Conservation (phyloP, 495 filamentous ascomycete genomes). For the Stereocaulon alpinum region DNA sequence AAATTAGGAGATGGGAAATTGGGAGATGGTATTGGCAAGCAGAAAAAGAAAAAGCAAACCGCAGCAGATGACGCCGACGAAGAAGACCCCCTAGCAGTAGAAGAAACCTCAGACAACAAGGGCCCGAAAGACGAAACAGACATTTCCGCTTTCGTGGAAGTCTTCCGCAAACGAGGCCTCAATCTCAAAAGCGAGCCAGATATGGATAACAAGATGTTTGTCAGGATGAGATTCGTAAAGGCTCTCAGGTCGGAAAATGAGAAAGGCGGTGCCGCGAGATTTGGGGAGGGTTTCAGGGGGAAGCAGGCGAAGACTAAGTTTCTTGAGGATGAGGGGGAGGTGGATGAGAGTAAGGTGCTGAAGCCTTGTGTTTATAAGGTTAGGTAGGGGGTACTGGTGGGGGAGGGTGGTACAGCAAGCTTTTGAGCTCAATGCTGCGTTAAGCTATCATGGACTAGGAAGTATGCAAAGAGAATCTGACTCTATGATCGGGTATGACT, state of each 20-base stretch:
- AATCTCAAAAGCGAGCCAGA: constrained; percentile 58
- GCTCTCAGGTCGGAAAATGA: constrained; percentile 50
- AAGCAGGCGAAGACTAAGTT: constrained; percentile 45
- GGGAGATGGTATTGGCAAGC: constrained; percentile 36
- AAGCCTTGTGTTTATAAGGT: constrained; percentile 98
- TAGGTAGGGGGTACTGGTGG: constrained; percentile 38
- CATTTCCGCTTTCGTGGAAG: constrained; percentile 79
- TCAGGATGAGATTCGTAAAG: constrained; percentile 89
- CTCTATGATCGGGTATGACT: not conserved
- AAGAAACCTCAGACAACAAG: constrained; percentile 35
- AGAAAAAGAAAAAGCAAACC: constrained; percentile 26
- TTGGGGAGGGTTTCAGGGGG: constrained; percentile 26
- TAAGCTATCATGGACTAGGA: too few species aligned
- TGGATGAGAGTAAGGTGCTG: constrained; percentile 49
- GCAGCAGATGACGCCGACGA: constrained; percentile 29
- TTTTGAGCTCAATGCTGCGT: too few species aligned
- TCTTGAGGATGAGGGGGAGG: constrained; percentile 41
- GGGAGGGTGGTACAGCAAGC: too few species aligned
- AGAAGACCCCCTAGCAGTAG: constrained; percentile 24
- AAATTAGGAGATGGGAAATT: constrained; percentile 24
- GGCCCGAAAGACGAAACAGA: constrained; percentile 54
- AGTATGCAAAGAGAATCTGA: not conserved
- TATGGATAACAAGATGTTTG: constrained; percentile 93
- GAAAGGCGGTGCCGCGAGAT: constrained; percentile 45
- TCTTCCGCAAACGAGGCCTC: constrained; percentile 68